A percentile compares a stretch with the other conserved stretches of the same genome.
These are phyloP conservation scores for Oryza coarctata DNA, from an alignment of 176 grass and related monocot genomes.

Conservation along the genomic window DNA sequence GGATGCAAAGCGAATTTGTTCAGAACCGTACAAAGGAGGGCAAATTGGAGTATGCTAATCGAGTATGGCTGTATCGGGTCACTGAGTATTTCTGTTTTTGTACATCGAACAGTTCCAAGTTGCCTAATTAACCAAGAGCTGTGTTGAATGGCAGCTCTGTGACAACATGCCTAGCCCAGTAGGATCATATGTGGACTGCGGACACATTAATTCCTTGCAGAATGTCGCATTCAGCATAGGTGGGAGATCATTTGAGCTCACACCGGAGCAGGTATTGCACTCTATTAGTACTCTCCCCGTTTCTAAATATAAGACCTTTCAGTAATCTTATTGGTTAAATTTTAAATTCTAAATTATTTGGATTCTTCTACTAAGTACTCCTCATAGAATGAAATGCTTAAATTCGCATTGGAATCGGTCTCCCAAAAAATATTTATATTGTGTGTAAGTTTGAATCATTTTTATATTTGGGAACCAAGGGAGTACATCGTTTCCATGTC, in stretches of 20 bases:
- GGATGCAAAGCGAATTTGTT: slow-evolving; percentile 77
- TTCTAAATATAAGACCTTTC: no score
- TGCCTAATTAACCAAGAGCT: slow-evolving; percentile 12
- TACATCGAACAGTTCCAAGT: slow-evolving; percentile 1
- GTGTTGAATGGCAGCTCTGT: slow-evolving; percentile 52
- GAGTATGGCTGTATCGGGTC: slow-evolving; percentile 38
- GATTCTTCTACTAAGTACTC: no score
- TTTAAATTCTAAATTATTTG: no score
- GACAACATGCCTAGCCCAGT: slow-evolving; percentile 51
- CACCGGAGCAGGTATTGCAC: slow-evolving; percentile 52
- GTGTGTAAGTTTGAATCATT: no score
- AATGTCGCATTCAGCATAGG: slow-evolving; percentile 57
- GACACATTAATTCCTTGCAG: slow-evolving; percentile 32
- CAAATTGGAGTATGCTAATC: slow-evolving; percentile 56
- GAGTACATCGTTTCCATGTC: not conserved
- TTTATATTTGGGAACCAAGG: no score
- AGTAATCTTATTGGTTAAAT: no score
- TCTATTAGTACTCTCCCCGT: not conserved
- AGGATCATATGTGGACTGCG: slow-evolving; percentile 61
- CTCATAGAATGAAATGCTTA: no score
- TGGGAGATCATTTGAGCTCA: slow-evolving; percentile 57
- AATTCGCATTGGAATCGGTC: no score
- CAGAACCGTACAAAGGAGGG: slow-evolving; percentile 66
- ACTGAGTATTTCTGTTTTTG: not conserved
- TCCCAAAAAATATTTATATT: no score